Conservation (phyloP, 2,329 filamentous ascomycete species). For the Lomentospora prolificans region DNA sequence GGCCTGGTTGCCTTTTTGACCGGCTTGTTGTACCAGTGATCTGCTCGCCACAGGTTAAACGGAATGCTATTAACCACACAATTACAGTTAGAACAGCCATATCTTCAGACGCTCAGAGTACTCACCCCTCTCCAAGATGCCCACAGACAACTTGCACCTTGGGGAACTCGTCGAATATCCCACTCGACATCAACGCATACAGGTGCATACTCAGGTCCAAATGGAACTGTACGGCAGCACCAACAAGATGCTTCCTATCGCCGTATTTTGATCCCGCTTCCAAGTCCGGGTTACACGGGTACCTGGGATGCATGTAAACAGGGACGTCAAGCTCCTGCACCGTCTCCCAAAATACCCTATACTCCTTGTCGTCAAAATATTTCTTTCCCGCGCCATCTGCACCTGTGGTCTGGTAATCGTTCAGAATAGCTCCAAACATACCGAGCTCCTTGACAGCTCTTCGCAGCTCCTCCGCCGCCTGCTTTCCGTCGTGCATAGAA, state of each 20-base stretch:
- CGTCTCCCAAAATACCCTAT: constrained; percentile 21
- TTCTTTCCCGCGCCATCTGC: constrained; percentile 14
- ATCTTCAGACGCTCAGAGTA: not conserved
- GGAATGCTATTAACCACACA: constrained; percentile 23
- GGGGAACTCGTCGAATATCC: constrained; percentile 31
- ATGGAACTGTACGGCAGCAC: constrained; percentile 28
- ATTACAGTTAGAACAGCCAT: not conserved
- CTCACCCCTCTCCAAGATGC: constrained; percentile 31
- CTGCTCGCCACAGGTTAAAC: constrained; percentile 29
- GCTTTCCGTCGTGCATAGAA: constrained; percentile 21
- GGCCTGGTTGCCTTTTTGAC: constrained; percentile 25
- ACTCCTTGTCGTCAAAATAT: constrained; percentile 22
- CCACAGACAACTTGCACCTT: constrained; percentile 30
- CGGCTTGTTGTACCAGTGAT: constrained; percentile 34
- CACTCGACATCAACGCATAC: constrained; percentile 32
- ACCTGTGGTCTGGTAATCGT: constrained; percentile 20
- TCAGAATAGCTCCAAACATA: constrained; percentile 23
- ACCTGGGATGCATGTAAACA: constrained; percentile 24
- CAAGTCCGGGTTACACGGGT: constrained; percentile 20
- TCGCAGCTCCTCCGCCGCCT: constrained; percentile 20
- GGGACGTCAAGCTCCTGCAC: constrained; percentile 22
- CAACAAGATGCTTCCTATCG: constrained; percentile 21
- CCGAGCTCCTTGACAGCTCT: constrained; percentile 22
- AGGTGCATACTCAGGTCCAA: constrained; percentile 33
- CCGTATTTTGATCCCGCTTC: constrained; percentile 18